Conservation (phyloP, 371 early-diverging fungal genomes). For the Mucor ambiguus region DNA sequence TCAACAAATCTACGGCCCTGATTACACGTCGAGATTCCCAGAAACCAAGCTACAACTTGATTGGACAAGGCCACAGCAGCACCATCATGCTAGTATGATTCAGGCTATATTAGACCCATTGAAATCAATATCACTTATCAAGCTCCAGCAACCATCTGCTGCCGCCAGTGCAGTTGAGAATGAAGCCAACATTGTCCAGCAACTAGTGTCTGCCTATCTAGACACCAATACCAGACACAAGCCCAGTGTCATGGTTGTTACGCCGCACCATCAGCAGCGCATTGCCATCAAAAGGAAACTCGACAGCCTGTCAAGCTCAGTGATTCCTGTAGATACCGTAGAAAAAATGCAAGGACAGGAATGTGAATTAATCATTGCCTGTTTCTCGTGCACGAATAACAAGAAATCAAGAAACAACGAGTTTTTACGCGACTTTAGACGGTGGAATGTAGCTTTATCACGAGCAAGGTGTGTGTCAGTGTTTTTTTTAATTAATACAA, state of each 20-base stretch:
- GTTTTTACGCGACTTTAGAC: conserved; percentile 55
- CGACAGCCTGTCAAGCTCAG: conserved; percentile 14
- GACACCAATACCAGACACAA: conserved; percentile 13
- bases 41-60: conserved; percentile 21
- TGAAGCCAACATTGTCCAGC: conserved; percentile 48
- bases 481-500: neutral
- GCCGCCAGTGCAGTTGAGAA: conserved; percentile 19
- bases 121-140: conserved; percentile 45
- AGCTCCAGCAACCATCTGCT: conserved; percentile 17
- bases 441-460: conserved; percentile 62
- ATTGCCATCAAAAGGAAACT: conserved; percentile 33
- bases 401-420: conserved; percentile 8
- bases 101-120: conserved; percentile 39
- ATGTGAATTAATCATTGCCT: conserved; percentile 58
- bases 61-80: conserved; percentile 5
- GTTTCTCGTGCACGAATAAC: conserved; percentile 47
- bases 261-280: conserved; percentile 61
- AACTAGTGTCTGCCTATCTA: conserved; percentile 42
- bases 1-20: conserved; percentile 55
- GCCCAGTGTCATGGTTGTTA: conserved; percentile 36
- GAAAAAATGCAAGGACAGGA: conserved; percentile 69
- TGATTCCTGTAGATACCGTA: conserved; percentile 8
- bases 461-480: conserved; percentile 44
- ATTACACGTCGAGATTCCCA: conserved; percentile 39
- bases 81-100: neutral